Percentiles rank a stretch among this genome's conserved stretches.
Evolutionary conservation across 116 monocot species (phyloP).

Genomic region (Papilionanthe hybrid): DNA sequence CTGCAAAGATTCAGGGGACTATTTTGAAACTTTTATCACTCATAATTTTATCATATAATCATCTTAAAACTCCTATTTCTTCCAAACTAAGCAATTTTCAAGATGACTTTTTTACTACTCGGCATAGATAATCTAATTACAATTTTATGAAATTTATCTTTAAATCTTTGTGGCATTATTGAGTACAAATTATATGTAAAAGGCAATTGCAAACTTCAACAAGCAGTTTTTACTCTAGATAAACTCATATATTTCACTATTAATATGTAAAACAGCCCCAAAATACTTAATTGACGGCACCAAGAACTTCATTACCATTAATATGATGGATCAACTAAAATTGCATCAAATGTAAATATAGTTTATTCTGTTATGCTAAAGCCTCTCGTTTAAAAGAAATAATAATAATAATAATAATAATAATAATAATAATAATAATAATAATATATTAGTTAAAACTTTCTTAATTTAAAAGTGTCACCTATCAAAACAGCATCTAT

Average conservation of each 20-base stretch:
- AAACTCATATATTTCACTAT: background rate
- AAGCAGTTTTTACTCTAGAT: background rate
- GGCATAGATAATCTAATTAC: background rate
- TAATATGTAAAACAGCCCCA: background rate
- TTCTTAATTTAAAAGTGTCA: background rate
- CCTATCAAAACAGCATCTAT: background rate
- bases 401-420: no score
- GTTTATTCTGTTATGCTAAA: background rate
- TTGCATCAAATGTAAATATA: background rate
- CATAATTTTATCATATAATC: background rate
- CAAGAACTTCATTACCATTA: background rate
- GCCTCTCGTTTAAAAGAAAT: background rate
- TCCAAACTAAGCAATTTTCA: background rate
- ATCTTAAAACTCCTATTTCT: background rate
- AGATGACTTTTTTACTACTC: background rate
- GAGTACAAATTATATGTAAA: background rate
- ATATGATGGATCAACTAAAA: background rate
- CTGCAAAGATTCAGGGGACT: no score
- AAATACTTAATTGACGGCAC: background rate
- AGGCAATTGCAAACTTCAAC: background rate
- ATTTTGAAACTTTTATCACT: no score
- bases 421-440: no score
- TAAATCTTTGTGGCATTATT: background rate
- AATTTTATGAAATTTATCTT: background rate
- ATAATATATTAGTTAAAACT: background rate